A percentile compares a stretch with the other conserved stretches of the same genome.
These are phyloP conservation scores for Penicillium fuscoglaucum DNA, from an alignment of 2,329 filamentous ascomycete genomes.

Conservation along the genomic window DNA sequence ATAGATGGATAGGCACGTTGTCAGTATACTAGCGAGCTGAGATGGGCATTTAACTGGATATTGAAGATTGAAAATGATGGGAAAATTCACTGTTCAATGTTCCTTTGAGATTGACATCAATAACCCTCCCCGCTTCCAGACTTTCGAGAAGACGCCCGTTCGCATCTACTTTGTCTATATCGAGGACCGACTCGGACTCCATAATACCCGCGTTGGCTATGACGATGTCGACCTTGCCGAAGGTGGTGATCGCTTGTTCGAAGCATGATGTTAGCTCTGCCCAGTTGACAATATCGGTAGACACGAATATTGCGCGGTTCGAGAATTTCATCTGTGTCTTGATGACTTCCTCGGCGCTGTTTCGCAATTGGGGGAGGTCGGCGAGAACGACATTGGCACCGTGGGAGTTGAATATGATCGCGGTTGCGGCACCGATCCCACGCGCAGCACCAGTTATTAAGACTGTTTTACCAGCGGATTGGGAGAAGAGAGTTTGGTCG, in stretches of 20 bases:
- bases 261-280: slow-evolving; percentile 38
- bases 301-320: slow-evolving; percentile 30
- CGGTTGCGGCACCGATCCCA: slow-evolving; percentile 46
- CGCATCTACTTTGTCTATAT: slow-evolving; percentile 28
- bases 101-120: slow-evolving; percentile 49
- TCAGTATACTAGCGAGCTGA: not conserved
- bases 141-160: slow-evolving; percentile 22
- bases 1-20: not conserved
- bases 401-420: slow-evolving; percentile 36
- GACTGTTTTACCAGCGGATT: slow-evolving; percentile 34
- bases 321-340: slow-evolving; percentile 8
- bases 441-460: slow-evolving; percentile 45
- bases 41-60: not conserved
- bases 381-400: slow-evolving; percentile 46
- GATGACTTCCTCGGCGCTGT: slow-evolving; percentile 9
- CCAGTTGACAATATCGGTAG: slow-evolving; percentile 42
- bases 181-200: slow-evolving; percentile 23
- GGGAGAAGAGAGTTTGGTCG: not conserved
- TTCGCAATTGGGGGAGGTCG: slow-evolving; percentile 20
- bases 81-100: slow-evolving; percentile 45
- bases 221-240: slow-evolving; percentile 43
- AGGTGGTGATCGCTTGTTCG: slow-evolving; percentile 31
- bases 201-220: slow-evolving; percentile 49
- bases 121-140: slow-evolving; percentile 30
- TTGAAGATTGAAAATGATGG: not conserved